Evolutionary conservation across 2,329 filamentous ascomycete species (phyloP), one percentile per base, ranked within the genome.

Genomic region (Cryphonectria carpinicola): DNA sequence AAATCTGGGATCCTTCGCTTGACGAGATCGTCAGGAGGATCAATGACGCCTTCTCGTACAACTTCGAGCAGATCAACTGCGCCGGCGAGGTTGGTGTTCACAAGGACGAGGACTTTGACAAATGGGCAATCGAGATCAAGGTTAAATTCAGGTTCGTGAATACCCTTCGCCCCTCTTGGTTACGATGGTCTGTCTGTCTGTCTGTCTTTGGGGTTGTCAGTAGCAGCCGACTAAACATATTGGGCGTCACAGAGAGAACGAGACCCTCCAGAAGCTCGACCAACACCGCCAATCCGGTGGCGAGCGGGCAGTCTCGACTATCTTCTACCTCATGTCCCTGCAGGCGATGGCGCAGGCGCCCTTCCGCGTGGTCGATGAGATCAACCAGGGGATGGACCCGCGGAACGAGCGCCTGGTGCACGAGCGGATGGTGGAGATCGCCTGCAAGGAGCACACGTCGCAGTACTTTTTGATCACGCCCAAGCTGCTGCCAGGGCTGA

Each of bases 341-440:
- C 96, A 99, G 80, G 93, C 93, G 65, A 90, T 99, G 77, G 95
- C 96, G 22, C 92, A 94, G 77, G 94, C 95, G 4, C 96, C 96
- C 1, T 99, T 99, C 88, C 94, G 96, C 67, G 95, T 99, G 65
- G 96, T 99, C 71, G 96, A 99, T 81, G 96, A 99, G 83, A 99
- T 99, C 86, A 99, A 99, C 79, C 96, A 99, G 82, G 96, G 96
- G 75, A 99, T 99, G 96, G 96, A 99, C 80, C 96, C 95, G 60
- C 91, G 96, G 77, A 99, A 99, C 81, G 96, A 99, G 82, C 93
- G 96, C 76, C 97, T 98, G 89, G 95, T 99, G 22, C 96, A 99
- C 82, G 94, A 95, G 79, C 93, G 96, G 74, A 97, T 99, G 92
- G 96, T 99, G 11, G 94, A 98, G 78, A 98, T 99, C 78, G 96